Evolutionary conservation across 139 green algal species (phyloP), one percentile per base, ranked within the genome.

Genomic region (Pseudopediastrum boryanum): DNA sequence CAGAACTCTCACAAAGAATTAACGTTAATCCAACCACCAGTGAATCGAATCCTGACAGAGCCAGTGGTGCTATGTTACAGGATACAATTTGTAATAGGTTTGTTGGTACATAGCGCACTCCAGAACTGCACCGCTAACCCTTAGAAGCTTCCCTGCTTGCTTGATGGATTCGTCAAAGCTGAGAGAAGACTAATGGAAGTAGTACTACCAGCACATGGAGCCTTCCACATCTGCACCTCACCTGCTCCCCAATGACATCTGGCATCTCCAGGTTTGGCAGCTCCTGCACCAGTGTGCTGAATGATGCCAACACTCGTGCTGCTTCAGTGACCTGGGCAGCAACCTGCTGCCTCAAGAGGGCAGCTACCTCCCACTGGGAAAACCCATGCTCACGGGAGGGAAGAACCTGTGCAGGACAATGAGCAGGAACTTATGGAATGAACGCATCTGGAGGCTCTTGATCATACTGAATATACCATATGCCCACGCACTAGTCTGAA

Each of bases 251-350:
- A 29, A 91, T 86, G 0, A 89, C 33, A 31, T 92, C 63, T 13
- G 87, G 87, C 71, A 92, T 87, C 52, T 84, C 87, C 31, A 92
- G 64, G 52, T 86, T 92, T 0, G 85, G 87, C 41, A 92, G 65
- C 62, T 81, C 43, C 41, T 67, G 39, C 29, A 89, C 75, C 43
- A 87, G 36, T 9, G 41, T 64, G 4, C 77, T 80, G 27, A 92
- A 65, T 19, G 77, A 79, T 29, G 27, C 63, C 42, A 92, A 74
- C 33, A 82, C 71, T 2, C 79, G 42, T 8, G 74, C 76, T 7
- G 81, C 70, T 13, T 67, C 61, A 12, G 33, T 36, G 7, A 84
- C 39, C 65, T 88, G 74, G 27, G 19, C n/a, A 3, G 27, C 65
- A 4, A 76, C 44, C 16, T 78, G 81, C 59, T 66, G 50, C 10